Conservation (phyloP, 2,329 filamentous ascomycete species). For the Acephala macrosclerotiorum region DNA sequence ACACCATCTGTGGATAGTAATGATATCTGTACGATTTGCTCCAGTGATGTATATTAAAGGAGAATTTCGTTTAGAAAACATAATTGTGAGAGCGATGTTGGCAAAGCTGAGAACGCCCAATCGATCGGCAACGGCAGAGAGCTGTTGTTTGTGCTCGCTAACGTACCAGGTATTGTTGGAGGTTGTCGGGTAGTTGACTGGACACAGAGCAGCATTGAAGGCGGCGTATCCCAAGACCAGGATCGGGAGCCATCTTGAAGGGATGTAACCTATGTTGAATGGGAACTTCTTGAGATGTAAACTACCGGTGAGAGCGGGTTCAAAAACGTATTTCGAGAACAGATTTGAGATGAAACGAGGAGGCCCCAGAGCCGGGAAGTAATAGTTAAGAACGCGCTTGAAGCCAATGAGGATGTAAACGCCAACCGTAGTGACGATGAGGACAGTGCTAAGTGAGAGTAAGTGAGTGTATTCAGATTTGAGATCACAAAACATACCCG, state of each 20-base stretch:
- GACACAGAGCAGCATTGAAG: constrained; percentile 38
- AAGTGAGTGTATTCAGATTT: not conserved
- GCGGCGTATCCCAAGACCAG: constrained; percentile 54
- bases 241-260: constrained; percentile 40
- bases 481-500: not conserved
- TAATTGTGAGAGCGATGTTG: constrained; percentile 21
- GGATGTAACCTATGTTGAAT: constrained; percentile 47
- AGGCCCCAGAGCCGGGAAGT: not conserved
- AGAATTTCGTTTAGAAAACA: constrained; percentile 28
- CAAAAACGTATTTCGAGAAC: constrained; percentile 29
- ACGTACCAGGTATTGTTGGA: constrained; percentile 14
- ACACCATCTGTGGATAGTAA: constrained; percentile 58
- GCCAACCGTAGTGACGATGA: not conserved
- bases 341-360: constrained; percentile 3
- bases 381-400: not conserved
- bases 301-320: constrained; percentile 43
- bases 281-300: constrained; percentile 46
- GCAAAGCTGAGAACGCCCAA: constrained; percentile 24
- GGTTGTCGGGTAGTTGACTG: constrained; percentile 10
- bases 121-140: constrained; percentile 19
- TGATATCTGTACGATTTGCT: constrained; percentile 16
- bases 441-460: not conserved
- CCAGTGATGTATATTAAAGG: constrained; percentile 20
- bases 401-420: constrained; percentile 7
- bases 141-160: not conserved